Conservation (phyloP, 164 flowering plant species). For the Vitis amurensis region DNA sequence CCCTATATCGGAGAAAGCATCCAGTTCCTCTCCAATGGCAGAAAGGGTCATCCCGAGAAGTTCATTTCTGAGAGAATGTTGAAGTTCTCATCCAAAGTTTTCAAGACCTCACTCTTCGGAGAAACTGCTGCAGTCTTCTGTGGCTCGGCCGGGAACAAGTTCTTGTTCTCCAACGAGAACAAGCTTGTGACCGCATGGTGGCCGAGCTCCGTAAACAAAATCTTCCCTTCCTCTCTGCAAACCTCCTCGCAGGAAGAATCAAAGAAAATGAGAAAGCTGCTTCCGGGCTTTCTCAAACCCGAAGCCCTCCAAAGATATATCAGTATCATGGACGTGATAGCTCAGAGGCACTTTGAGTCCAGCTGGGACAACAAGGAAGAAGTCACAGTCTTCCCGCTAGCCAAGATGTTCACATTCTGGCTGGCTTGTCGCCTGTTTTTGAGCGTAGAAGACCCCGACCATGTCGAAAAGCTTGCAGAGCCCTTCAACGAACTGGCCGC, state of each 20-base stretch:
- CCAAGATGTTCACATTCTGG: too few species aligned
- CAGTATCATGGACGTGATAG: constrained; percentile 27
- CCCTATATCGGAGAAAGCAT: constrained; percentile 31
- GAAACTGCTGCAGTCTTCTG: constrained; percentile 18
- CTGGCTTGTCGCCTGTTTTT: too few species aligned
- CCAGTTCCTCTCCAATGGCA: constrained; percentile 23
- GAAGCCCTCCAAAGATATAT: constrained; percentile 27
- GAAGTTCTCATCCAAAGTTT: constrained; percentile 15
- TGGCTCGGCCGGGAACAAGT: constrained; percentile 23
- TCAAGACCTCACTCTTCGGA: constrained; percentile 28
- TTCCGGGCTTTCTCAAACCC: constrained; percentile 25
- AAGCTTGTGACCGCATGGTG: constrained; percentile 25
- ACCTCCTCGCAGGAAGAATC: constrained; percentile 19
- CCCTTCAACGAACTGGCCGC: neutral
- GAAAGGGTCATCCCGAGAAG: constrained; percentile 29
- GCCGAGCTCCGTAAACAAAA: constrained; percentile 20
- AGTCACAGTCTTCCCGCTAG: too few species aligned
- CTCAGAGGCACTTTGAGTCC: constrained; percentile 10
- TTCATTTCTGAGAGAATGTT: constrained; percentile 27
- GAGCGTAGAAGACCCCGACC: too few species aligned
- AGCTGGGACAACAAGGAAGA: constrained; percentile 19
- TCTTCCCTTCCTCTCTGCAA: constrained; percentile 24
- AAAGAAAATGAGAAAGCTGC: constrained; percentile 19
- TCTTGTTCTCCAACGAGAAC: constrained; percentile 28
- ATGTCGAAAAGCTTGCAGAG: neutral